These are phyloP conservation scores for Bruguiera gymnorhiza DNA, from an alignment of 345 rosid species.

Conservation along the genomic window DNA sequence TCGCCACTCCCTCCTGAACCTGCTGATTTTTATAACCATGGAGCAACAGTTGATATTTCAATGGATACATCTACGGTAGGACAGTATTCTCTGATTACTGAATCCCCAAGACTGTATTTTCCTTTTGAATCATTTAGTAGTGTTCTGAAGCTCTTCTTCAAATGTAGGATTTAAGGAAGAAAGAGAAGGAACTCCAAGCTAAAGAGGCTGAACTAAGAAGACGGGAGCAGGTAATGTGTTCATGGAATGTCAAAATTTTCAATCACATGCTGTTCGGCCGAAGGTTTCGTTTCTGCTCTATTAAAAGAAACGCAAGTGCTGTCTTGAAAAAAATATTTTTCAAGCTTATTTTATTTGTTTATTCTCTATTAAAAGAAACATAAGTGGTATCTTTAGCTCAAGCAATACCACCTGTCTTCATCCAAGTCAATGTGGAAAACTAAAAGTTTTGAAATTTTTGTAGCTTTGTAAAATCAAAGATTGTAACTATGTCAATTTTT, in stretches of 20 bases:
- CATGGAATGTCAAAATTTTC: neutral
- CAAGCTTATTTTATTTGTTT: no score
- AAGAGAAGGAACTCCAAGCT: conserved; percentile 34
- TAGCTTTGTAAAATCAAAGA: no score
- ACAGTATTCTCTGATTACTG: neutral
- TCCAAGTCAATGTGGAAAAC: no score
- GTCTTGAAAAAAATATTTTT: no score
- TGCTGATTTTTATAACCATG: conserved; percentile 28
- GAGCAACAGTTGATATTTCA: conserved; percentile 32
- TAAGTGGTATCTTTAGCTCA: no score
- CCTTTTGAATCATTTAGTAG: neutral
- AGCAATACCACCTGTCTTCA: no score
- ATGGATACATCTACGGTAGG: conserved; percentile 31
- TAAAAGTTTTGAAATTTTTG: no score
- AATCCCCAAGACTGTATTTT: conserved; percentile 1
- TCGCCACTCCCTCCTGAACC: conserved; percentile 40
- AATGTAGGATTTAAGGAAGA: conserved; percentile 29
- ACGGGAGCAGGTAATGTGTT: conserved; percentile 28
- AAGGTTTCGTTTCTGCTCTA: neutral
- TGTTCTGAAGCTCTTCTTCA: neutral
- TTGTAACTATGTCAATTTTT: no score
- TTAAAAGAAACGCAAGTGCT: no score
- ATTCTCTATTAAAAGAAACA: neutral
- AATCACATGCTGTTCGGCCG: neutral
- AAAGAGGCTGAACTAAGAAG: conserved; percentile 30